phyloP scores from a whole-genome alignment of 345 rosid species.

The Noccaea caerulescens region DNA sequence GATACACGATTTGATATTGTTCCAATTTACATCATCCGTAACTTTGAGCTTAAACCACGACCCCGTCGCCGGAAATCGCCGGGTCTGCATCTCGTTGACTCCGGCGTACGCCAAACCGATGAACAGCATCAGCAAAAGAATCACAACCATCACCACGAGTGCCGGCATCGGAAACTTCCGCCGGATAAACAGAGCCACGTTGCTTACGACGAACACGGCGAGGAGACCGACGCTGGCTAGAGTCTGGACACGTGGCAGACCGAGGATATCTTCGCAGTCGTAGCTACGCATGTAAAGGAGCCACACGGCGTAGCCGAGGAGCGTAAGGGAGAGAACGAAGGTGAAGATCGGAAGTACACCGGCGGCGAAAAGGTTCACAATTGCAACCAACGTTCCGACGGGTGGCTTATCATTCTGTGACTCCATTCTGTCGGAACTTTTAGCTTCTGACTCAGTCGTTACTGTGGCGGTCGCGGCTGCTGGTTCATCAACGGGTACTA shows the following conservation, averaged over 20 bases:
- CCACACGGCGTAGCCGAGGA: slow-evolving; percentile 67
- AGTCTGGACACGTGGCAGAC: slow-evolving; percentile 58
- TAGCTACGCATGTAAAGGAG: slow-evolving; percentile 71
- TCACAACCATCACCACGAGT: slow-evolving; percentile 56
- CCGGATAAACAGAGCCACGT: slow-evolving; percentile 47
- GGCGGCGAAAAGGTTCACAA: slow-evolving; percentile 41
- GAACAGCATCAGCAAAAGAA: slow-evolving; percentile 56
- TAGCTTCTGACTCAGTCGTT: slow-evolving; percentile 23
- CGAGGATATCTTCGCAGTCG: slow-evolving; percentile 68
- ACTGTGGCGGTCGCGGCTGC: slow-evolving; percentile 13
- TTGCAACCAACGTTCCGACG: slow-evolving; percentile 19
- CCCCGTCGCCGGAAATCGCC: slow-evolving; percentile 57
- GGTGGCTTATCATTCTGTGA: slow-evolving; percentile 39
- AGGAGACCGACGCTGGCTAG: slow-evolving; percentile 55
- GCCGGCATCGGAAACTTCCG: slow-evolving; percentile 55
- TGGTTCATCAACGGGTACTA: slow-evolving; percentile 36
- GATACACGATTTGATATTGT: slow-evolving; percentile 63
- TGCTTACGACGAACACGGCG: slow-evolving; percentile 53
- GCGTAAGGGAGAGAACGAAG: slow-evolving; percentile 61
- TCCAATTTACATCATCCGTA: slow-evolving; percentile 53
- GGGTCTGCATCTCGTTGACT: slow-evolving; percentile 54
- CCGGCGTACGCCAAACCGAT: slow-evolving; percentile 69
- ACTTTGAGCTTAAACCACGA: slow-evolving; percentile 62
- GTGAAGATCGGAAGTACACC: slow-evolving; percentile 51
- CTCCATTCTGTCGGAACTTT: slow-evolving; percentile 43